phyloP scores from a whole-genome alignment of 805 yeast genomes.

The Myxozyma nipponensis region DNA sequence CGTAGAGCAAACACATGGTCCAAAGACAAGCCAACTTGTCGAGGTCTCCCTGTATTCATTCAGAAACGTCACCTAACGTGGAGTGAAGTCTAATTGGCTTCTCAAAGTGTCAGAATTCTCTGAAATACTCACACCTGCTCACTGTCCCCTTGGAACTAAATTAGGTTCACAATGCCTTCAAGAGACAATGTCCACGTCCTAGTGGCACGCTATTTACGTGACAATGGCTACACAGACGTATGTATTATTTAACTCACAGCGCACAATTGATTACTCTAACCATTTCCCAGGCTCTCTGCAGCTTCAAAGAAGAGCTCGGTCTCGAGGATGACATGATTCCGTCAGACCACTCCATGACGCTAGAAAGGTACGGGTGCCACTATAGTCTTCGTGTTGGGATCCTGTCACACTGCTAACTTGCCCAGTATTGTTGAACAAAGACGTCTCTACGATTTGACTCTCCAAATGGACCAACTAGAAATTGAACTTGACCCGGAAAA shows the following conservation, averaged over 20 bases:
- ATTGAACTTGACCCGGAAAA: slow-evolving; percentile 13
- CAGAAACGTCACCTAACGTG: no score
- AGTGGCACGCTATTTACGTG: slow-evolving; percentile 30
- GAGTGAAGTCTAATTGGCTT: no score
- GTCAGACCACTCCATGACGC: slow-evolving; percentile 23
- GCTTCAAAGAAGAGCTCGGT: slow-evolving; percentile 25
- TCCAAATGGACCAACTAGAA: slow-evolving; percentile 13
- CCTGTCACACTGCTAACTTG: not conserved
- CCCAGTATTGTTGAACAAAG: slow-evolving; percentile 28
- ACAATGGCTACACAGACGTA: slow-evolving; percentile 21
- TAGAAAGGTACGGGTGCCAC: slow-evolving; percentile 25
- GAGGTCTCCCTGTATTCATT: no score
- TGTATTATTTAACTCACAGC: not conserved
- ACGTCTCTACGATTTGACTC: slow-evolving; percentile 21
- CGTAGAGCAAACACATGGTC: no score
- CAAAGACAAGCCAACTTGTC: no score
- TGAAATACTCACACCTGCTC: no score
- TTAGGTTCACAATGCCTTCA: slow-evolving; percentile 28
- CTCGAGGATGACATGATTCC: slow-evolving; percentile 30
- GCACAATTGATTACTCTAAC: not conserved
- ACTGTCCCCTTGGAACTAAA: no score
- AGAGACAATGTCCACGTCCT: slow-evolving; percentile 29
- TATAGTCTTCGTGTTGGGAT: no score
- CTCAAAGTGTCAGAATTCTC: no score
- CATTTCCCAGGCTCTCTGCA: slow-evolving; percentile 17